Evolutionary conservation across 129 eudicot species (phyloP), one percentile per base, ranked within the genome.

Genomic region (Arctium lappa): DNA sequence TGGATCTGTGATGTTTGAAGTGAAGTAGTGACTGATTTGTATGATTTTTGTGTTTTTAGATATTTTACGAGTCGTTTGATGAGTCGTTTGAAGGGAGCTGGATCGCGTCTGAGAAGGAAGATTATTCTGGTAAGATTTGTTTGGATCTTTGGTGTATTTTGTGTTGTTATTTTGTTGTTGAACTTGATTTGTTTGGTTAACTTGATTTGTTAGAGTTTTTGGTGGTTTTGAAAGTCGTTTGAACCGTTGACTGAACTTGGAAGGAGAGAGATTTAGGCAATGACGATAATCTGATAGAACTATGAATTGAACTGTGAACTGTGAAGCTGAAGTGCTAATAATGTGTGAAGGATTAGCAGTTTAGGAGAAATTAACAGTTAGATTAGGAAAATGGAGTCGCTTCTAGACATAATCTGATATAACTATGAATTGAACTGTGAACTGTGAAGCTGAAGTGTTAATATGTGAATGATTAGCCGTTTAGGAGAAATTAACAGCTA

Each of bases 61-160:
- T 78, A 27, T 88, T 92, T 79, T 87, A 92, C 69, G 98, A 94
- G 83, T 89, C 98, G 53, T 94, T 94, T 70, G 98, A 94, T 81
- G 94, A 92, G 66, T 34, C 90, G 29, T 94, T 92, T 72, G 92
- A 90, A 3, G 98, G 97, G 73, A 88, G 97, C 33, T 94, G 98
- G 98, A 92, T 89, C 86, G 95, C 76, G 38, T 94, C 97, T 63
- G 92, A 90, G 95, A 94, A 92, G 82, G 93, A 89, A 42, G 98
- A 92, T 0, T 94, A 90, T 84, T 56, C 88, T 46, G 98, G 98
- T 94, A 79, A 60, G 76, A 33, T 63, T 42, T 77, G 74, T 72
- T 44, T 77, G 65, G 78, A 77, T 77, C 38, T 39, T 22, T 15
- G 12, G 10, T 44, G 7, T 42, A 44, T 22, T 2, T 42, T 79